Evolutionary conservation across 2,329 filamentous ascomycete genomes (phyloP).

Genomic region (Didymella keratinophila): DNA sequence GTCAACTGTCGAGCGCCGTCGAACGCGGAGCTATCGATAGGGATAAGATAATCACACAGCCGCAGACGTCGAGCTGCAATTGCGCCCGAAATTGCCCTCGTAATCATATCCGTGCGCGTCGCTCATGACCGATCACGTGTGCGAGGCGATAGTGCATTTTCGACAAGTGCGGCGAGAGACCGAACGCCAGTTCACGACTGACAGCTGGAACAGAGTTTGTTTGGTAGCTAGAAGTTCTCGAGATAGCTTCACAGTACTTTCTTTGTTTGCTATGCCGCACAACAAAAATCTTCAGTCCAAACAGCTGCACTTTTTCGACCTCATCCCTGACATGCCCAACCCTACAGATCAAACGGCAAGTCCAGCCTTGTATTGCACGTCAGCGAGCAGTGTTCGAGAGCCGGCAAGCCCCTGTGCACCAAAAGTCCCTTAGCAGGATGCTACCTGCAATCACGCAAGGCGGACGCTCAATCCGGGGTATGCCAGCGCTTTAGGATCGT

Average conservation of each 20-base stretch:
- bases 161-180: constrained; percentile 16
- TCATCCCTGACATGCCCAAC: neutral
- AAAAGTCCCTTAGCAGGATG: neutral
- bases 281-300: neutral
- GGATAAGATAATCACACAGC: constrained; percentile 19
- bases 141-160: constrained; percentile 16
- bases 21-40: constrained; percentile 24
- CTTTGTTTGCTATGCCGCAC: constrained; percentile 10
- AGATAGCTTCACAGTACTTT: constrained; percentile 2
- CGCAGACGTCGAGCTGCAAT: constrained; percentile 16
- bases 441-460: constrained; percentile 4
- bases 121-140: constrained; percentile 18
- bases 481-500: constrained; percentile 7
- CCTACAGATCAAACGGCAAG: neutral
- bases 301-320: neutral
- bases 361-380: constrained; percentile 9
- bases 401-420: constrained; percentile 7
- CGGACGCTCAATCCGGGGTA: constrained; percentile 6
- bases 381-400: constrained; percentile 1
- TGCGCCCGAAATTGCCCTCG: constrained; percentile 21
- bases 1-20: constrained; percentile 16
- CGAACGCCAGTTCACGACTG: constrained; percentile 7
- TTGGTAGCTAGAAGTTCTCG: neutral
- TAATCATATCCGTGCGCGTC: constrained; percentile 23
- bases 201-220: constrained; percentile 4